Evolutionary conservation across 257 asterid species (phyloP), one percentile per base, ranked within the genome.

Genomic region (Prunella vulgaris): DNA sequence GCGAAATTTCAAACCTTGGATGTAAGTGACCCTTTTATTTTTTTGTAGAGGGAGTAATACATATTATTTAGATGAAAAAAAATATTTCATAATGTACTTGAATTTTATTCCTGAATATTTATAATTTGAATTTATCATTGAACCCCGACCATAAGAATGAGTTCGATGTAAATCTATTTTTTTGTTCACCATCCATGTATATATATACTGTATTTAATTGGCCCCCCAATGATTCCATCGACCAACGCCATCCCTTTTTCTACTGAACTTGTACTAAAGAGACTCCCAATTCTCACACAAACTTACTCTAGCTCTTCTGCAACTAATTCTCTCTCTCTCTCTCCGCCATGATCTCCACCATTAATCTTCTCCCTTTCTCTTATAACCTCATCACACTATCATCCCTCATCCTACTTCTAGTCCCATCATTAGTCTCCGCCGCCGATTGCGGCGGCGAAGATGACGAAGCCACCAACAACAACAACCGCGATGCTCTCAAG

Each of bases 401-500:
- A 32, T 59, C 74, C 64, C 64, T 77, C 5, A 4, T 72, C 46
- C 69, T 74, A 0, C 5, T 74, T 24, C 59, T 69, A 10, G 10
- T 78, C 70, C 70, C 76, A 0, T 28, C 69, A 2, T 9, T 40
- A 0, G 66, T 60, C 9, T 48, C 77, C 64, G 73, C 59, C 5
- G 75, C 58, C 2, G 60, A 30, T 27, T 69, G 81, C 78, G 35
- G 73, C n/a, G 76, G 85, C 68, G 42, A 66, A 24, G 77, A 72
- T 7, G 70, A 69, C 0, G 40, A 40, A 9, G 33, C 48, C 58
- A 48, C 46, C 25, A 53, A 64, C 9, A 28, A 37, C 61, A 56
- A 71, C 78, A 69, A 25, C 9, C n/a, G 8, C 10, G 82, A 75
- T 33, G 83, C 84, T 51, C 85, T 86, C 59, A 84, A 76, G 66